Evolutionary conservation across 495 filamentous ascomycete species (phyloP), one percentile per base, ranked within the genome.

Genomic region (Geoglossum glabrum): DNA sequence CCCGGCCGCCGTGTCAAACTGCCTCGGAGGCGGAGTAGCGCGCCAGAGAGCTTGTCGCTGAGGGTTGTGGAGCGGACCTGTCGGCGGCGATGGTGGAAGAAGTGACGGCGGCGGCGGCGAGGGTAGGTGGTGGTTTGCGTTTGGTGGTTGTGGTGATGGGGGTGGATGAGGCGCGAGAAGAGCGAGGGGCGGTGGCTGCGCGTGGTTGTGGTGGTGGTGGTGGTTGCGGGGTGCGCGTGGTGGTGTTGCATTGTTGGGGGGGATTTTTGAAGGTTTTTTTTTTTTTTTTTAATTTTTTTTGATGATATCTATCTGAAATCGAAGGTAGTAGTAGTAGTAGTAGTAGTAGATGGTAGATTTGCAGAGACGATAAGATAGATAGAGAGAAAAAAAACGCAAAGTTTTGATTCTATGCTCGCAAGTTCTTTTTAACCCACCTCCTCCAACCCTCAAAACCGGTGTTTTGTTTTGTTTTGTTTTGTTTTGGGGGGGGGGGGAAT

Each of bases 31-130:
- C 72, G 81, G 70, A 85, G 64, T 64, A 87, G 68, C 0, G 82
- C 83, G 6, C 84, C 84, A 3, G 73, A 78, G 62, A 87, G 70
- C 67, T 85, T 86, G 66, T 86, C 83, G 23, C 82, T 79, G 33
- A 86, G 68, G 31, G 71, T 74, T 0, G 74, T 66, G 34, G 76
- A 74, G 59, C 82, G 76, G 56, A 73, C 65, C 23, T 81, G 81
- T 57, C 80, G 79, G 57, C 79, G 78, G 34, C n/a, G 60, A n/a
- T 43, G 61, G 51, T 19, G 0, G 23, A 34, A 34, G 11, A 34
- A 34, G 31, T 5, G 5, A 34, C 31, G 5, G 31, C 11, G 31
- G 11, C 11, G 31, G 31, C 11, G 31, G 11, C 11, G 31, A 11
- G 31, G 31, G 31, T 4, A 34, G 31, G 31, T 40, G 36, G n/a